A percentile compares a stretch with the other conserved stretches of the same genome.
phyloP scores from a whole-genome alignment of 768 basidiomycete genomes.

The Wakefieldia striispora region DNA sequence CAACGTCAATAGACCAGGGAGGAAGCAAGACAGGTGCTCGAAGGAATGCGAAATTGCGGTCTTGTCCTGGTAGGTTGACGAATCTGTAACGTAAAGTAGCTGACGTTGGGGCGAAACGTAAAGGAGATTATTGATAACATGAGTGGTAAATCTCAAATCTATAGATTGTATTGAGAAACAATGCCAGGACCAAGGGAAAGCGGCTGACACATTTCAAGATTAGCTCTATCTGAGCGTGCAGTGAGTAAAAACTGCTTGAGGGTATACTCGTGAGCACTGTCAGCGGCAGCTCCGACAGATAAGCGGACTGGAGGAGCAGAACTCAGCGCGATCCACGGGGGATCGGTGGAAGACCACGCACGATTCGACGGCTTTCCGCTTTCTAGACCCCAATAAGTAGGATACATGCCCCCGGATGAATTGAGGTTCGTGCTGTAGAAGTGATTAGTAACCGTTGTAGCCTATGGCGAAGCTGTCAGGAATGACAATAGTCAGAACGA shows the following conservation, averaged over 20 bases:
- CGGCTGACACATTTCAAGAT: constrained; percentile 64
- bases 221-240: constrained; percentile 55
- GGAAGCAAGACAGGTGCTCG: constrained; percentile 77
- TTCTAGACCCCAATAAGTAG: constrained; percentile 53
- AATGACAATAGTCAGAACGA: background rate
- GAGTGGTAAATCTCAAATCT: constrained; percentile 63
- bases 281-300: constrained; percentile 65
- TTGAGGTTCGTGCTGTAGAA: constrained; percentile 48
- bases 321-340: background rate
- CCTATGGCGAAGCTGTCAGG: constrained; percentile 32
- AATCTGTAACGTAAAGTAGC: constrained; percentile 69
- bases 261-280: constrained; percentile 77
- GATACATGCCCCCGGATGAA: constrained; percentile 60
- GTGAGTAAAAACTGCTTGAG: constrained; percentile 73
- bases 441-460: constrained; percentile 44
- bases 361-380: constrained; percentile 45
- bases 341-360: constrained; percentile 30
- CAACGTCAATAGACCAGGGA: constrained; percentile 72
- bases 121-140: constrained; percentile 62
- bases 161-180: constrained; percentile 3
- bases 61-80: constrained; percentile 25
- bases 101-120: constrained; percentile 63
- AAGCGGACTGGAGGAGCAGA: constrained; percentile 33
- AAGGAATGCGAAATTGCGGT: constrained; percentile 48
- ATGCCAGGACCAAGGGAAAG: background rate